Percentiles rank a stretch among this genome's conserved stretches.
These are phyloP conservation scores for Starmerella vaccinii DNA, from an alignment of 805 yeast genomes.

Conservation along the genomic window DNA sequence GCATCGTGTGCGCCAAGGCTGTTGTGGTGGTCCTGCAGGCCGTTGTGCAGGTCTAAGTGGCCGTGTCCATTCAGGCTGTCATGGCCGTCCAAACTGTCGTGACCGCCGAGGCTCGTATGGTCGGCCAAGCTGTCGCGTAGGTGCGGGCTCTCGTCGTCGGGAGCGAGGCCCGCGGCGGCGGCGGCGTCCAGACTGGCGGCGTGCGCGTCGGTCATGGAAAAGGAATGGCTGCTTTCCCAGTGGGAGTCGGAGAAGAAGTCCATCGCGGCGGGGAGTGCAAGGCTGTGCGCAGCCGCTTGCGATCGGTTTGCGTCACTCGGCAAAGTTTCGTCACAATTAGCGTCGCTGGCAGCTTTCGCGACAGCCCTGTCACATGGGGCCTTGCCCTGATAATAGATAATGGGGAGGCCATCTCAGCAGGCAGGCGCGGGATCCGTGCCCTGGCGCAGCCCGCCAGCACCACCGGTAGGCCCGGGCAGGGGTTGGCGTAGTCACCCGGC, in stretches of 20 bases:
- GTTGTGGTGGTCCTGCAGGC: no score
- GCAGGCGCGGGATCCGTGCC: no score
- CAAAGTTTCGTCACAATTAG: background rate
- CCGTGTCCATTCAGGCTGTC: no score
- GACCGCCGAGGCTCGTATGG: no score
- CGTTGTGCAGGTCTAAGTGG: no score
- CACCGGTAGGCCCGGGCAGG: no score
- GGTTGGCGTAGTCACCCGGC: background rate
- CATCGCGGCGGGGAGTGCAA: background rate
- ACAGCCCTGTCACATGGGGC: background rate
- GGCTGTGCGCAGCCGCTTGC: background rate
- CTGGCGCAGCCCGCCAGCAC: no score
- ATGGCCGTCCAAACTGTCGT: no score
- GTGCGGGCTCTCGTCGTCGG: background rate
- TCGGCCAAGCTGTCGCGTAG: no score
- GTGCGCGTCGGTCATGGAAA: background rate
- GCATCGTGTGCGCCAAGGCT: no score
- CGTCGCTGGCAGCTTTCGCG: background rate
- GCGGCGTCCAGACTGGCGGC: background rate
- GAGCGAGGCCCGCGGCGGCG: background rate
- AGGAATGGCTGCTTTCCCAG: background rate
- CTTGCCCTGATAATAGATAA: background rate
- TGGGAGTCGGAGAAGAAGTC: constrained; percentile 4
- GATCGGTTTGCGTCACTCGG: background rate
- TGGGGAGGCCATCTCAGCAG: background rate